Base-by-base conservation (phyloP, 1,284 basidiomycete species). In the Sanghuangporus weigelae region DNA sequence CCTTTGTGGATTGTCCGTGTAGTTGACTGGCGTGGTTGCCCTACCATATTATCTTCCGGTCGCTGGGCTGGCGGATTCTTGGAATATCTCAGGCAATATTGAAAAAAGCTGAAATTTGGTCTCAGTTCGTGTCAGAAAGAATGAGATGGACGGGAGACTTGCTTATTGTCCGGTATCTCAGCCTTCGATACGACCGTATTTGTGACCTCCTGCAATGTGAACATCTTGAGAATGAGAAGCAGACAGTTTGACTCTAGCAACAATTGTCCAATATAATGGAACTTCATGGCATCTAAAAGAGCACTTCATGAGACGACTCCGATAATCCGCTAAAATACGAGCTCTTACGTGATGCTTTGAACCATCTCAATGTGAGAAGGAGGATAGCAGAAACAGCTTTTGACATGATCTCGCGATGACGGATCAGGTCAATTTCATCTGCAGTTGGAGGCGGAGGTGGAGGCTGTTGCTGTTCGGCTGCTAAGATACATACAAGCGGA, bases 361-460 rank as follows among this genome's bases (percentile, higher is more conserved):
- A 98, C 97, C 97, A 99, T 73, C 98, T 98, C 67, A 99, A 76
- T 2, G 91, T 85, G 46, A 98, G 77, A 1, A 99, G 78, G 16
- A 99, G 75, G 67, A 99, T 97, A 1, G 96, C 95, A 19, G 96
- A 98, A 7, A 98, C 93, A 0, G 95, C 95, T 76, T 99, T 99
- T 6, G 93, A 95, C 0, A 94, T 96, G 70, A 99, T 97, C 75
- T 99, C 97, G 44, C 97, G 91, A 76, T 99, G 97, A 6, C 97
- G 87, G 40, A 89, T 89, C 48, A 97, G 91, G 73, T 99, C 97
- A 61, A 95, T 86, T 69, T 99, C 97, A 68, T 98, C 96, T n/a
- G 95, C 79, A 1, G 92, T 92, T 3, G 87, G 91, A 0, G 91
- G 88, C 1, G 89, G 86, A 0, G 84, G 77, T 3, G 84, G 81